Conservation (phyloP, 75 land plant species). For the Pinus tabuliformis region DNA sequence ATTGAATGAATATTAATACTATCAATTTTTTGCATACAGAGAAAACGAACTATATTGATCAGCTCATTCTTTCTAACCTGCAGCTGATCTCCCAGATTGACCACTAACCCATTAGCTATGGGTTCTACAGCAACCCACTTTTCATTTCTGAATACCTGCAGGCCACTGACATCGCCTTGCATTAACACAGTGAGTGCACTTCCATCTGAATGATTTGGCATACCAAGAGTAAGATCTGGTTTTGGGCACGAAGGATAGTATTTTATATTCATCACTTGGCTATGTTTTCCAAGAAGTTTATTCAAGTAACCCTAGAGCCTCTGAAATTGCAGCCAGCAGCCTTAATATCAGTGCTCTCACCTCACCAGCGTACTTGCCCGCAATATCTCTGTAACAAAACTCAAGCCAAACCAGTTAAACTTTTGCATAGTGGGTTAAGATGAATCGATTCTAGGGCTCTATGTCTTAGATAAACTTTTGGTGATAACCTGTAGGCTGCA, state of each 20-base stretch:
- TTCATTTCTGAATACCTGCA: slow-evolving; percentile 39
- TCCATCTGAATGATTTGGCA: slow-evolving; percentile 59
- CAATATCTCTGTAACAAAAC: slow-evolving; percentile 21
- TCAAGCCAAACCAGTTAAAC: background rate
- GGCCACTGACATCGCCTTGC: slow-evolving; percentile 50
- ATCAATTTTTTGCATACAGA: no score
- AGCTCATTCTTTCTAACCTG: background rate
- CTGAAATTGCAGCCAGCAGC: slow-evolving; percentile 43
- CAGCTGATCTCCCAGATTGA: background rate
- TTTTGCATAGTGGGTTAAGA: slow-evolving; percentile 17
- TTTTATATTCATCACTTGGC: slow-evolving; percentile 54
- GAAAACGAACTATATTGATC: no score
- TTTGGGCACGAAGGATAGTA: slow-evolving; percentile 75
- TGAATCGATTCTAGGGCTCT: no score
- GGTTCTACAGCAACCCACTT: slow-evolving; percentile 33
- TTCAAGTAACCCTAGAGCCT: slow-evolving; percentile 47
- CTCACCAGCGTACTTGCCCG: slow-evolving; percentile 26
- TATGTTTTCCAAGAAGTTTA: slow-evolving; percentile 38
- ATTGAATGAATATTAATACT: no score
- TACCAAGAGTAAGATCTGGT: slow-evolving; percentile 60
- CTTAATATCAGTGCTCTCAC: slow-evolving; percentile 19
- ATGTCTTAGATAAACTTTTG: no score
- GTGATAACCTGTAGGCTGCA: slow-evolving; percentile 13
- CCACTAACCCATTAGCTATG: background rate
- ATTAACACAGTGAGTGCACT: slow-evolving; percentile 56